Conservation (phyloP, 805 yeast species). For the Saccharomycopsis capsularis region DNA sequence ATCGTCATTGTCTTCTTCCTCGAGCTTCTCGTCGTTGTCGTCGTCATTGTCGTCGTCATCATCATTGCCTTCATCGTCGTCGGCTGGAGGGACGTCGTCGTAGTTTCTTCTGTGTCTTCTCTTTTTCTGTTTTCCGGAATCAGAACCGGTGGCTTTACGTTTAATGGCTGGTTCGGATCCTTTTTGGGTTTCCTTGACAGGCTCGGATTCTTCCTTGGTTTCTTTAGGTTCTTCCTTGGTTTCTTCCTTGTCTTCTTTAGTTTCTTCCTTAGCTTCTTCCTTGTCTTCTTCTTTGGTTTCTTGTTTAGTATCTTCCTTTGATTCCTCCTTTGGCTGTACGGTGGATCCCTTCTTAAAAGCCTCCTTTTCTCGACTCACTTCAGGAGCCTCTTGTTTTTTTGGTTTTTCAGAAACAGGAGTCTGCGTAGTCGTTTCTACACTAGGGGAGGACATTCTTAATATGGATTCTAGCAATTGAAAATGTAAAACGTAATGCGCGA, state of each 20-base stretch:
- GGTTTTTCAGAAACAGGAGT: too few relatives aligned
- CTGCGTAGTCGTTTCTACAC: too few relatives aligned
- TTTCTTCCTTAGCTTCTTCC: slow-evolving; percentile 11
- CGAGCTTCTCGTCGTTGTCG: slow-evolving; percentile 33
- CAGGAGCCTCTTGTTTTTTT: too few relatives aligned
- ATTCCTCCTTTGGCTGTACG: background rate
- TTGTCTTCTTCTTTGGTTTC: background rate
- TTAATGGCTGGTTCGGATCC: slow-evolving; percentile 22
- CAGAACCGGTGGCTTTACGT: slow-evolving; percentile 24
- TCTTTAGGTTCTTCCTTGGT: slow-evolving; percentile 22
- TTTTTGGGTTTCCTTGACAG: background rate
- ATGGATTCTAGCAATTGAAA: too few relatives aligned
- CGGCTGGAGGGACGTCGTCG: slow-evolving; percentile 52
- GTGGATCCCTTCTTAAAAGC: too few relatives aligned
- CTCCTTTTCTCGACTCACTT: too few relatives aligned
- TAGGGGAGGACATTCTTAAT: too few relatives aligned
- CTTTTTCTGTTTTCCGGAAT: slow-evolving; percentile 35
- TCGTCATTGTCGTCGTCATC: slow-evolving; percentile 42
- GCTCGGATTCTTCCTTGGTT: slow-evolving; percentile 13
- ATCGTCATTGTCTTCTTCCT: slow-evolving; percentile 48
- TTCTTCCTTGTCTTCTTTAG: slow-evolving; percentile 13
- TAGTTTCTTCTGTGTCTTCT: slow-evolving; percentile 54
- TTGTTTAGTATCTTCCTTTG: too few relatives aligned
- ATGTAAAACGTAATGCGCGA: too few relatives aligned
- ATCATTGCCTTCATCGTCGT: slow-evolving; percentile 47